Conservation (phyloP, 2,329 filamentous ascomycete genomes). For the Atkinsonella texensis region DNA sequence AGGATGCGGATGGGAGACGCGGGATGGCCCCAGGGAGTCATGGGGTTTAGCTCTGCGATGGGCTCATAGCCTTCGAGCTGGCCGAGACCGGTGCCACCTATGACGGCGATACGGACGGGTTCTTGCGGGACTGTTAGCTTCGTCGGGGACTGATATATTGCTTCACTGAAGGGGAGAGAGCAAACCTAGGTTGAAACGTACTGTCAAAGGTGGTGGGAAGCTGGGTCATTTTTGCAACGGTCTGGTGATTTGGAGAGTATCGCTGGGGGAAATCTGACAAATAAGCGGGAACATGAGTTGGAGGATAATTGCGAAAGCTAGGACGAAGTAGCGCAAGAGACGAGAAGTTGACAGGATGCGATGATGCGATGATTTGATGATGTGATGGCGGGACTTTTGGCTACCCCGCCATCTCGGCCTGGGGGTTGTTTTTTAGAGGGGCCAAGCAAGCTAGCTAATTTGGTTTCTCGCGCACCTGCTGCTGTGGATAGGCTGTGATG, state of each 20-base stretch:
- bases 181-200: conserved; percentile 21
- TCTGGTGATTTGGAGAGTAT: neutral
- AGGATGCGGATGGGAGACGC: conserved; percentile 71
- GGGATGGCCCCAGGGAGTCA: conserved; percentile 82
- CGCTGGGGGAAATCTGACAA: neutral
- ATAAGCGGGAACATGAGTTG: neutral
- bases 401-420: neutral
- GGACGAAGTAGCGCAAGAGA: neutral
- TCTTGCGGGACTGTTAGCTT: conserved; percentile 25
- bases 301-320: neutral
- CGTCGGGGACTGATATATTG: neutral
- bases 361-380: neutral
- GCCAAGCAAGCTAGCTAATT: neutral
- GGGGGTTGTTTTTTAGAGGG: neutral
- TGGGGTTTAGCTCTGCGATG: conserved; percentile 62
- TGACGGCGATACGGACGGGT: conserved; percentile 73
- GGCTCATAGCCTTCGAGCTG: conserved; percentile 79
- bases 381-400: neutral
- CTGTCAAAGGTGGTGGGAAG: conserved; percentile 49
- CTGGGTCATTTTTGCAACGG: conserved; percentile 29
- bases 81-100: conserved; percentile 86
- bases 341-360: neutral
- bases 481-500: neutral
- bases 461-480: neutral
- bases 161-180: neutral